Evolutionary conservation across 2,329 filamentous ascomycete genomes (phyloP).

Genomic region (Elsinoe perseae): DNA sequence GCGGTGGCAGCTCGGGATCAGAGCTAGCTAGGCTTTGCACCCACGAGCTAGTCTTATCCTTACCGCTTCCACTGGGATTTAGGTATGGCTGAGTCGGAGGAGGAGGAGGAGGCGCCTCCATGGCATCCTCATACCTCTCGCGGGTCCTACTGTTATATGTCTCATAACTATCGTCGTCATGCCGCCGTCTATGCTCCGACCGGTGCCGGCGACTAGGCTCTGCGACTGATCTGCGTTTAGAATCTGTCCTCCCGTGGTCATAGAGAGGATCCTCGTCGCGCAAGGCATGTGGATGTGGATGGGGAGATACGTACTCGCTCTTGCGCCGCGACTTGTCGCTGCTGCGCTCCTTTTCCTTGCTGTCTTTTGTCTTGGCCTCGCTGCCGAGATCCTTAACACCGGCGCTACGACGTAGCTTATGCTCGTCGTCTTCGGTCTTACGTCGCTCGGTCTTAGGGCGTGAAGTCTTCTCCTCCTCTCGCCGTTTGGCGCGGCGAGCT

Average conservation of each 20-base stretch:
- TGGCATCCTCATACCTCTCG: background rate
- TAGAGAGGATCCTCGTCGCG: conserved; percentile 8
- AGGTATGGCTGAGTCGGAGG: conserved; percentile 20
- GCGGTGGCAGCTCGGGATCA: conserved; percentile 39
- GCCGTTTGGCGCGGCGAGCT: conserved; percentile 15
- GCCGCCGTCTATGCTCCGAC: conserved; percentile 3
- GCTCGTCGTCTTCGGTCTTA: conserved; percentile 23
- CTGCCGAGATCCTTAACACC: conserved; percentile 15
- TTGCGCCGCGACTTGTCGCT: conserved; percentile 5
- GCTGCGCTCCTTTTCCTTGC: conserved; percentile 9
- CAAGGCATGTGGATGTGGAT: background rate
- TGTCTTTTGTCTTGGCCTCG: conserved; percentile 12
- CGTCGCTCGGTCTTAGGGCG: conserved; percentile 9
- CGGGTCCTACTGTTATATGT: no score
- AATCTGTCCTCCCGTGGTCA: background rate
- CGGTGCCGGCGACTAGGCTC: conserved; percentile 8
- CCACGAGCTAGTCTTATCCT: conserved; percentile 43
- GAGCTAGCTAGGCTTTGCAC: conserved; percentile 40
- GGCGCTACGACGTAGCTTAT: conserved; percentile 24
- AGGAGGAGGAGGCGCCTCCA: conserved; percentile 22
- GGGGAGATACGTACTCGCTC: conserved; percentile 14
- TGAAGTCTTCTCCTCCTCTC: conserved; percentile 7
- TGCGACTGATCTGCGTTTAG: conserved; percentile 17
- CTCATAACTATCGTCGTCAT: conserved; percentile 25
- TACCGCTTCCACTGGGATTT: background rate